These are phyloP conservation scores for Usnea hakonensis DNA, from an alignment of 495 filamentous ascomycete genomes.

Conservation along the genomic window DNA sequence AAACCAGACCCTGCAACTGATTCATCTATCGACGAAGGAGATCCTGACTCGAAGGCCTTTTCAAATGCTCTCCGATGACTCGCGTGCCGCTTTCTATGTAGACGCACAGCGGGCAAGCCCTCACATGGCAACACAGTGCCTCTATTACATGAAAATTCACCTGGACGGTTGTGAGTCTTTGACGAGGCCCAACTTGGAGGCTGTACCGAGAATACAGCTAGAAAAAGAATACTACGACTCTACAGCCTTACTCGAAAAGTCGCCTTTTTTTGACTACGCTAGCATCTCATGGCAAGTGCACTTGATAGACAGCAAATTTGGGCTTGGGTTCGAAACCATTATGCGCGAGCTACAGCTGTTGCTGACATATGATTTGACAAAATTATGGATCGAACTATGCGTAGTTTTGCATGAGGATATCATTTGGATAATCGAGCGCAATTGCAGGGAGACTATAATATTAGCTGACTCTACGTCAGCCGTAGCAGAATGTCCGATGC, in stretches of 20 bases:
- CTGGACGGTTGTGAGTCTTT: neutral
- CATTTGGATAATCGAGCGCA: slow-evolving; percentile 4
- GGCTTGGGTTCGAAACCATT: neutral
- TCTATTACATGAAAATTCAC: neutral
- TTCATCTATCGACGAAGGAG: neutral
- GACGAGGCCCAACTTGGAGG: neutral
- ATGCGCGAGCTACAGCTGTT: neutral
- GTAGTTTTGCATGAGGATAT: neutral
- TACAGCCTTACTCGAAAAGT: neutral
- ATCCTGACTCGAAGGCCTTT: neutral
- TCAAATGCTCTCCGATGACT: neutral
- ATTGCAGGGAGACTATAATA: neutral
- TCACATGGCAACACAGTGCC: neutral
- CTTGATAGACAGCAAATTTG: neutral
- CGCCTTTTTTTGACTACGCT: slow-evolving; percentile 3
- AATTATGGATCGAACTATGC: neutral
- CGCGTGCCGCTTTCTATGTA: slow-evolving; percentile 1
- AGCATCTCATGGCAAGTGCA: slow-evolving; percentile 5
- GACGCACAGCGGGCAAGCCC: neutral
- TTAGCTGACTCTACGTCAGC: neutral
- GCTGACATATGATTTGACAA: slow-evolving; percentile 4
- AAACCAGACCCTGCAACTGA: neutral
- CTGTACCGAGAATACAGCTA: neutral
- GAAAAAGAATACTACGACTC: neutral
- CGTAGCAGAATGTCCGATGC: neutral